Evolutionary conservation across 345 rosid species (phyloP).

Genomic region (Salix exigua): DNA sequence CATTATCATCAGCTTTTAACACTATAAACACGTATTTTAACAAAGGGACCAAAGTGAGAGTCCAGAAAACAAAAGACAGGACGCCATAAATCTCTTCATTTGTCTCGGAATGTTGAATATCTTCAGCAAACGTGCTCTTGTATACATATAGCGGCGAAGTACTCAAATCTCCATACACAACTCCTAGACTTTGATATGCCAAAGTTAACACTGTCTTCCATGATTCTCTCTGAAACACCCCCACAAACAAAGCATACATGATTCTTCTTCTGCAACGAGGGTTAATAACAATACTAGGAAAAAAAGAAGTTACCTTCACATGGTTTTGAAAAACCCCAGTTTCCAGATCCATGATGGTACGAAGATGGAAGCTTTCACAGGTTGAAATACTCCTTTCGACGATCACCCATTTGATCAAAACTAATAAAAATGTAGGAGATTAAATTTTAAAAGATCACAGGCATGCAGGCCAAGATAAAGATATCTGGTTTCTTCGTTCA

Average conservation of each 20-base stretch:
- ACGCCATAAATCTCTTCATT: conserved; percentile 92
- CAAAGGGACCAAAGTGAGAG: conserved; percentile 78
- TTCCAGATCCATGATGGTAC: conserved; percentile 61
- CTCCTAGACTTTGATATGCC: conserved; percentile 84
- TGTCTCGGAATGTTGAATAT: conserved; percentile 63
- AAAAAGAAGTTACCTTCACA: conserved; percentile 41
- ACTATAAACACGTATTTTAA: conserved; percentile 79
- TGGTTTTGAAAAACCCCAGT: conserved; percentile 37
- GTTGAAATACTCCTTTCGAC: conserved; percentile 28
- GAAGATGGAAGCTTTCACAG: conserved; percentile 16
- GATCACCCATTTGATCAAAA: conserved; percentile 22
- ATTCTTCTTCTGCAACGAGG: neutral
- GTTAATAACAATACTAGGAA: neutral
- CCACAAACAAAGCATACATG: neutral
- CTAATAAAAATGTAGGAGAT: conserved; percentile 1
- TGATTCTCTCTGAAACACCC: conserved; percentile 57
- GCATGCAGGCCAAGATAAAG: neutral
- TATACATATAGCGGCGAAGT: conserved; percentile 79
- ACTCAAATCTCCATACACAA: conserved; percentile 94
- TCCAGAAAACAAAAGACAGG: conserved; percentile 85
- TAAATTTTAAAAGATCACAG: neutral
- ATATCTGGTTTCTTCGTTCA: neutral
- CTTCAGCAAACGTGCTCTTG: conserved; percentile 78
- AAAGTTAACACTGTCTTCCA: conserved; percentile 79
- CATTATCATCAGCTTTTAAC: conserved; percentile 83